Conservation (phyloP, 441 rosid genomes). For the Pelargonium citronellum region DNA sequence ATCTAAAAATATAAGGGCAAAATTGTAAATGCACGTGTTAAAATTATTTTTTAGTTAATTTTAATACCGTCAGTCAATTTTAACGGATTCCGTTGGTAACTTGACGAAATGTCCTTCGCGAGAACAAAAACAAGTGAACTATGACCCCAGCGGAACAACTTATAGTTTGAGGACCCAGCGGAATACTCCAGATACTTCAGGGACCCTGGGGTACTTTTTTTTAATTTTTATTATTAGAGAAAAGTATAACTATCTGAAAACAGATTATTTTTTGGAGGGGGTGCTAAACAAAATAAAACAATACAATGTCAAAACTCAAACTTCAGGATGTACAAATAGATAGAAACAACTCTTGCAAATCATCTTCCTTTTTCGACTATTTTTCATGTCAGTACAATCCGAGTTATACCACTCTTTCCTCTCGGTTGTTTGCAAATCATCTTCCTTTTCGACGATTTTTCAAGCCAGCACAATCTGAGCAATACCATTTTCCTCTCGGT, state of each 20-base stretch:
- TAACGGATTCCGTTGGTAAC: neutral
- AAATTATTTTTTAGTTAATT: too few species aligned
- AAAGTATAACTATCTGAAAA: too few species aligned
- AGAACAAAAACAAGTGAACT: too few species aligned
- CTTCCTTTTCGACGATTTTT: slow-evolving; percentile 69
- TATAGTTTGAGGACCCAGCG: neutral
- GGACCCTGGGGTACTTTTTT: neutral
- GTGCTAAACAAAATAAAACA: neutral
- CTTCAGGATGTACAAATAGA: slow-evolving; percentile 8
- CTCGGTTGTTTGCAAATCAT: slow-evolving; percentile 12
- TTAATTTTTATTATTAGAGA: too few species aligned
- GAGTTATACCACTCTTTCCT: too few species aligned
- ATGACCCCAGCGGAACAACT: too few species aligned
- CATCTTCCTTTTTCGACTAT: too few species aligned
- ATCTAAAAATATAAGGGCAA: too few species aligned
- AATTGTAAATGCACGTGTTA: too few species aligned
- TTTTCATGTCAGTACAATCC: too few species aligned
- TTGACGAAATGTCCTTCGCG: neutral
- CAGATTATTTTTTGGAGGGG: neutral
- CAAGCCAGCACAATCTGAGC: slow-evolving; percentile 63
- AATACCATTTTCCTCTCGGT: slow-evolving; percentile 93
- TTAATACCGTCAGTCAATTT: too few species aligned
- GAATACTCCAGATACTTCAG: neutral
- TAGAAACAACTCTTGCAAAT: neutral
- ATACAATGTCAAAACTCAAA: neutral